These are phyloP conservation scores for Agaricus sinodeliciosus DNA, from an alignment of 768 basidiomycete genomes.

Conservation along the genomic window DNA sequence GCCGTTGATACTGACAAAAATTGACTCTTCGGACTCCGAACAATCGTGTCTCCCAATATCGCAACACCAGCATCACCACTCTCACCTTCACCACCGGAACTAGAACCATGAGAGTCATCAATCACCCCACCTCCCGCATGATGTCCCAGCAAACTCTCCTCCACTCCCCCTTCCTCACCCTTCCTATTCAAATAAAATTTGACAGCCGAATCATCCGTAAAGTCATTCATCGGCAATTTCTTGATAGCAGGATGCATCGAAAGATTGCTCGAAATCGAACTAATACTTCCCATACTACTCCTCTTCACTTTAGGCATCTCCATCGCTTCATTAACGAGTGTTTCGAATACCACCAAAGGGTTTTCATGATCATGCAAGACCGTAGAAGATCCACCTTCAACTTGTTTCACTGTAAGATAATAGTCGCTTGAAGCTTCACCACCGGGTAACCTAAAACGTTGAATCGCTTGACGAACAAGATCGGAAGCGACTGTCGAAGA, in stretches of 20 bases:
- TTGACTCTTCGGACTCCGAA: constrained; percentile 25
- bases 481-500: constrained; percentile 78
- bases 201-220: constrained; percentile 93
- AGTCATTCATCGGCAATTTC: constrained; percentile 94
- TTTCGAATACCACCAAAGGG: constrained; percentile 88
- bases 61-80: not conserved
- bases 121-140: constrained; percentile 38
- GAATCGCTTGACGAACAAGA: constrained; percentile 86
- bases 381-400: constrained; percentile 82
- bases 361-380: constrained; percentile 64
- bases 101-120: constrained; percentile 22
- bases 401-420: constrained; percentile 88
- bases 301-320: constrained; percentile 85
- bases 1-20: constrained; percentile 36
- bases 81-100: constrained; percentile 10
- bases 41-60: constrained; percentile 13
- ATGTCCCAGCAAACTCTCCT: constrained; percentile 33
- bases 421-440: constrained; percentile 62
- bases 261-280: constrained; percentile 86
- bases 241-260: constrained; percentile 94
- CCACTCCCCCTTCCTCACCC: constrained; percentile 25
- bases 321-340: constrained; percentile 72
- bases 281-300: constrained; percentile 90
- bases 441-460: constrained; percentile 80
- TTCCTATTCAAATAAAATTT: constrained; percentile 90